These are phyloP conservation scores for Obelidium mucronatum DNA, from an alignment of 192 early-diverging fungal genomes.

Conservation along the genomic window DNA sequence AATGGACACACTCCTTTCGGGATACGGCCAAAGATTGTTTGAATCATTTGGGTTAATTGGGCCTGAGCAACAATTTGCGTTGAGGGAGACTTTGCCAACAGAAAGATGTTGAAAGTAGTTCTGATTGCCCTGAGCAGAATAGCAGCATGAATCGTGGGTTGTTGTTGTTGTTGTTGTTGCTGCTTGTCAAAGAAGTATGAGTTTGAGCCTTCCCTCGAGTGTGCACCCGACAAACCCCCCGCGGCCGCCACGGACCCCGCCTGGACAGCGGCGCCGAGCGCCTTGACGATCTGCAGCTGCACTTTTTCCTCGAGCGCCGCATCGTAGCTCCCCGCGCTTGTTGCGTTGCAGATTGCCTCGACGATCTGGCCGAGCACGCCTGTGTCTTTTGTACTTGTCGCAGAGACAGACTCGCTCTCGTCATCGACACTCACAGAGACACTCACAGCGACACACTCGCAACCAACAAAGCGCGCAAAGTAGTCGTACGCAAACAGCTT, in stretches of 20 bases:
- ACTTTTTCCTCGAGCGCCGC: conserved; percentile 84
- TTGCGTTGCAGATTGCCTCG: conserved; percentile 76
- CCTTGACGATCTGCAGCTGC: conserved; percentile 91
- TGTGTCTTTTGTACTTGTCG: background rate
- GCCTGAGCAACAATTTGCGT: conserved; percentile 90
- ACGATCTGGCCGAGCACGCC: conserved; percentile 75
- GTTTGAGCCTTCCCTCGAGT: background rate
- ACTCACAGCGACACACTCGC: too few species aligned
- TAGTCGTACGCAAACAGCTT: conserved; percentile 66
- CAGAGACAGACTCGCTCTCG: conserved; percentile 8
- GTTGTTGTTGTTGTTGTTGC: background rate
- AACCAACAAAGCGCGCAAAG: conserved; percentile 33
- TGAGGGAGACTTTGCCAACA: conserved; percentile 69
- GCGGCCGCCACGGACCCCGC: conserved; percentile 59
- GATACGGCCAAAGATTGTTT: conserved; percentile 78
- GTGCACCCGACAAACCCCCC: conserved; percentile 32
- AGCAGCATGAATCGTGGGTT: conserved; percentile 68
- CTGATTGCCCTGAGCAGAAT: conserved; percentile 81
- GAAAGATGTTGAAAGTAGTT: conserved; percentile 88
- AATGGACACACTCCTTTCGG: conserved; percentile 34
- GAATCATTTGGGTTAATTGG: conserved; percentile 88
- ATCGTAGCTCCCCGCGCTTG: conserved; percentile 60
- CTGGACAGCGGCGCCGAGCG: conserved; percentile 82
- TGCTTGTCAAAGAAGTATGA: conserved; percentile 6
- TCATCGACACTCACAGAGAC: conserved; percentile 21